Conservation (phyloP, 495 filamentous ascomycete genomes). For the Niebla homalea region DNA sequence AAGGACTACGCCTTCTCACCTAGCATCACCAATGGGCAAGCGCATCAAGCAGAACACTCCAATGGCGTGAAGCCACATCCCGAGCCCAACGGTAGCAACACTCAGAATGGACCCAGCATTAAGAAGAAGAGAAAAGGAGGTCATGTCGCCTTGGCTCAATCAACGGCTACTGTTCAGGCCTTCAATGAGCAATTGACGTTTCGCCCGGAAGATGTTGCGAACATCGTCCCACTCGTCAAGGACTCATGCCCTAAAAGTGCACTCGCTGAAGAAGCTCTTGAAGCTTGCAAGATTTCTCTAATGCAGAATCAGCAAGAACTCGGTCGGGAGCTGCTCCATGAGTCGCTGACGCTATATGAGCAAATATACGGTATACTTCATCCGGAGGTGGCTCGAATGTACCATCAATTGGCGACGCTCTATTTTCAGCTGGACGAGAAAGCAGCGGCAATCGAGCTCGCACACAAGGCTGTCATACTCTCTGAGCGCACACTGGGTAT, state of each 20-base stretch:
- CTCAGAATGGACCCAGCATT: slow-evolving; percentile 44
- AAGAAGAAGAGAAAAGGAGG: slow-evolving; percentile 50
- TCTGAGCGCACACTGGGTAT: slow-evolving; percentile 89
- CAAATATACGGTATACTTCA: slow-evolving; percentile 98
- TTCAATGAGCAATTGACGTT: slow-evolving; percentile 44
- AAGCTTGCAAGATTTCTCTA: slow-evolving; percentile 88
- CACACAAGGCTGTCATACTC: slow-evolving; percentile 90
- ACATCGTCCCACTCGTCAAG: slow-evolving; percentile 85
- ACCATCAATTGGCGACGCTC: slow-evolving; percentile 86
- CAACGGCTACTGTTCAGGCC: slow-evolving; percentile 27
- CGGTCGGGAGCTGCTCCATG: slow-evolving; percentile 87
- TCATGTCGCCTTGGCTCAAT: slow-evolving; percentile 36
- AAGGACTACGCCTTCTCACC: slow-evolving; percentile 67
- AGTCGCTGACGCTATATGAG: slow-evolving; percentile 91
- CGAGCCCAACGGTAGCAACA: slow-evolving; percentile 29
- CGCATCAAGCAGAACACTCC: slow-evolving; percentile 21
- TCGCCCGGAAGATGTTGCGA: slow-evolving; percentile 70
- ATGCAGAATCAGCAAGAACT: slow-evolving; percentile 90
- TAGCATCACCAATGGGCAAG: slow-evolving; percentile 24
- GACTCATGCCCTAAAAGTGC: slow-evolving; percentile 79
- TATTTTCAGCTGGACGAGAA: slow-evolving; percentile 96
- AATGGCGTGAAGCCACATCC: slow-evolving; percentile 26
- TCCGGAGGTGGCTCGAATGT: slow-evolving; percentile 89
- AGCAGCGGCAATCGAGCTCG: slow-evolving; percentile 83
- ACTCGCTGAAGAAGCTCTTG: slow-evolving; percentile 88